Evolutionary conservation across 2,329 filamentous ascomycete species (phyloP).

Genomic region (Diaporthe citriasiana): DNA sequence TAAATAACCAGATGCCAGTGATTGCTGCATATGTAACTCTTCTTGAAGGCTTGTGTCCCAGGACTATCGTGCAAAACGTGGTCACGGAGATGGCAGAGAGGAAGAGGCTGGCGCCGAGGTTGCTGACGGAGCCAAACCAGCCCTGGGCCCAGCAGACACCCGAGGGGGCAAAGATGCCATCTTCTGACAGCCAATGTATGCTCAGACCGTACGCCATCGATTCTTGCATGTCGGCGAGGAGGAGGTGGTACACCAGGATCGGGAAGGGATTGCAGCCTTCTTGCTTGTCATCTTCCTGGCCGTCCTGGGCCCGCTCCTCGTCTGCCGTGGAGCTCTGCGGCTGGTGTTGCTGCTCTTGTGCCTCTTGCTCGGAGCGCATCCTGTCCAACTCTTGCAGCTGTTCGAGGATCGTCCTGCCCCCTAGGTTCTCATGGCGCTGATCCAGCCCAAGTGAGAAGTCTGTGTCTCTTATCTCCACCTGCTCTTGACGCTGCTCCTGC

Average conservation of each 20-base stretch:
- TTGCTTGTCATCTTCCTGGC: not conserved
- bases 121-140: constrained; percentile 41
- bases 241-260: constrained; percentile 41
- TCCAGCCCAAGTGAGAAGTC: constrained; percentile 12
- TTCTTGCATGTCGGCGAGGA: constrained; percentile 41
- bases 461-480: not conserved
- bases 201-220: constrained; percentile 40
- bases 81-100: constrained; percentile 38
- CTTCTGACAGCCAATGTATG: constrained; percentile 37
- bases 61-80: constrained; percentile 39
- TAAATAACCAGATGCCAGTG: constrained; percentile 1
- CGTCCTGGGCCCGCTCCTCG: not conserved
- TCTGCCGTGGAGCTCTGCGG: not conserved
- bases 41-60: constrained; percentile 14
- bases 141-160: constrained; percentile 40
- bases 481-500: not conserved
- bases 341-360: not conserved
- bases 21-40: not conserved
- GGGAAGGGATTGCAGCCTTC: constrained; percentile 42
- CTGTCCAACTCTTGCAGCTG: constrained; percentile 24
- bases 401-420: not conserved
- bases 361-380: not conserved
- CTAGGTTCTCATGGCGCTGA: constrained; percentile 6
- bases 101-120: constrained; percentile 33
- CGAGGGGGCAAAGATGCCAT: constrained; percentile 40